Percentiles rank a stretch among this genome's conserved stretches.
These are phyloP conservation scores for Oryza nivara DNA, from an alignment of 176 grass and related monocot species.

Conservation along the genomic window DNA sequence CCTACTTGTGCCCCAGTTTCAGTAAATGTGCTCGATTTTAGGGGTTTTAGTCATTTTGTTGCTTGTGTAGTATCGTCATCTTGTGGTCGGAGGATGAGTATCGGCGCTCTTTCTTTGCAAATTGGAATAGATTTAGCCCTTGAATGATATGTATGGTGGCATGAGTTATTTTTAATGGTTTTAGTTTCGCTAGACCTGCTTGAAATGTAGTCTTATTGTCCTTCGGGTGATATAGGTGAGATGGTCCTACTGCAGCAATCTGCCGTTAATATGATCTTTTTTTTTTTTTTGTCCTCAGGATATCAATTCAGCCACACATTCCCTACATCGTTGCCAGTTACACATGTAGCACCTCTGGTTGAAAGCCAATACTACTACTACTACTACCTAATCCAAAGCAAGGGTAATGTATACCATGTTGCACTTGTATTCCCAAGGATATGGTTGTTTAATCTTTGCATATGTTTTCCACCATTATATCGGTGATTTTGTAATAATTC, in stretches of 20 bases:
- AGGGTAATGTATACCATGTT: not conserved
- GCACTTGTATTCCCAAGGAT: not conserved
- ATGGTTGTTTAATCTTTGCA: not conserved
- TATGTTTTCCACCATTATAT: not conserved
- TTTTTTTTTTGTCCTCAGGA: not conserved
- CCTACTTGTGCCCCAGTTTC: too few relatives aligned
- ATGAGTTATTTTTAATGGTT: not conserved
- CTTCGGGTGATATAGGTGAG: not conserved
- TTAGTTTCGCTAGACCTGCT: not conserved
- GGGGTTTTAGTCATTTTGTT: too few relatives aligned
- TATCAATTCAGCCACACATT: not conserved
- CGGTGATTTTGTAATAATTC: not conserved
- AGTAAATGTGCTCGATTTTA: too few relatives aligned
- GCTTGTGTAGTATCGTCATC: too few relatives aligned
- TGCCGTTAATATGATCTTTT: not conserved
- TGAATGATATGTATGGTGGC: not conserved
- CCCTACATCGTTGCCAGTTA: not conserved
- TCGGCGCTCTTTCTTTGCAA: not conserved
- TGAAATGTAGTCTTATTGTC: not conserved
- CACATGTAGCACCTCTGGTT: not conserved
- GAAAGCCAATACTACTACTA: not conserved
- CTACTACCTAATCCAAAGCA: not conserved
- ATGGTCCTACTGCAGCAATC: not conserved
- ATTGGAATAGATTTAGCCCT: not conserved
- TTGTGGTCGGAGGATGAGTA: too few relatives aligned